Conservation (phyloP, 2,329 filamentous ascomycete species). For the Aspergillus brunneoviolaceus region DNA sequence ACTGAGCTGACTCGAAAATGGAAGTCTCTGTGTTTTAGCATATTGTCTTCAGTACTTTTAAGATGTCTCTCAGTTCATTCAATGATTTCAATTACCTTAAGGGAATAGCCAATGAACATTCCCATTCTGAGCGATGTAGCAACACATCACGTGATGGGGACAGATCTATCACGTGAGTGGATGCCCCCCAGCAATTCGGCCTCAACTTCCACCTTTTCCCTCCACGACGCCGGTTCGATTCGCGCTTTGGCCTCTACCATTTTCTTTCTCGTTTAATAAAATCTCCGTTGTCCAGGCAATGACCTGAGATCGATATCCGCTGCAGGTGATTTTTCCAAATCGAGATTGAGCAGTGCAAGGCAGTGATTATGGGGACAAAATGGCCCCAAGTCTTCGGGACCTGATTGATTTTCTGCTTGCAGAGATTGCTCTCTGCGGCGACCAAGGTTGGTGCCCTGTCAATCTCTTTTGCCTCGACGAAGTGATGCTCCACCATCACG, state of each 20-base stretch:
- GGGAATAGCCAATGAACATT: not conserved
- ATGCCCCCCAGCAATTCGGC: not conserved
- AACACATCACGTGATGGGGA: constrained; percentile 3
- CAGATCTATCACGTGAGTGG: constrained; percentile 1
- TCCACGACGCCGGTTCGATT: constrained; percentile 33
- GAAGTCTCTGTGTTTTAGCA: no score
- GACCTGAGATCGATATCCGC: not conserved
- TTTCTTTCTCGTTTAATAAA: not conserved
- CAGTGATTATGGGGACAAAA: constrained; percentile 26
- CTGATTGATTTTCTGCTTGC: constrained; percentile 59
- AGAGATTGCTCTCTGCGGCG: constrained; percentile 59
- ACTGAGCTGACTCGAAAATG: no score
- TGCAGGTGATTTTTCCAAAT: constrained; percentile 7
- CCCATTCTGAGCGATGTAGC: not conserved
- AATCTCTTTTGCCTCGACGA: constrained; percentile 8
- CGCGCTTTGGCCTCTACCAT: constrained; percentile 20
- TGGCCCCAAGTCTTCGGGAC: constrained; percentile 55
- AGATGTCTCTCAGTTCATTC: not conserved
- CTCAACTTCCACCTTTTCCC: constrained; percentile 10
- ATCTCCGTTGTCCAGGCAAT: constrained; percentile 12
- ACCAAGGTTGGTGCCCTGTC: constrained; percentile 45
- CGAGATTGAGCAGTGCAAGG: not conserved
- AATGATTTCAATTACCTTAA: not conserved
- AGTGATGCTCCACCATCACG: constrained; percentile 6
- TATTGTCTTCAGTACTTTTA: not conserved